phyloP scores from a whole-genome alignment of 2,329 filamentous ascomycete species.

The Trichophyton simii region DNA sequence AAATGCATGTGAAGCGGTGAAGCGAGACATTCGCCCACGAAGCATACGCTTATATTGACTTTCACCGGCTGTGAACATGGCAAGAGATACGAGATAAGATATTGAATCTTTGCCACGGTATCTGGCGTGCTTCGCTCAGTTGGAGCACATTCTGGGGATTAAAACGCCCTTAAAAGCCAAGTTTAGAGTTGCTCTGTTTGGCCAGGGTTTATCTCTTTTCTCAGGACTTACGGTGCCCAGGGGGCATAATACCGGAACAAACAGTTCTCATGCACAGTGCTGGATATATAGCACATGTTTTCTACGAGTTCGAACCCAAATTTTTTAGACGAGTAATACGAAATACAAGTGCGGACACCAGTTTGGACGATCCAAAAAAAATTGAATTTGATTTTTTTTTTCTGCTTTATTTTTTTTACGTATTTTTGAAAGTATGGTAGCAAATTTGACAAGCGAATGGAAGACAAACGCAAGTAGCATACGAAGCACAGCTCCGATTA shows the following conservation, averaged over 20 bases:
- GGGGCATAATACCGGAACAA: no score
- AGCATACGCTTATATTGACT: neutral
- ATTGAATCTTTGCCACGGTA: neutral
- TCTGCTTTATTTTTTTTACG: neutral
- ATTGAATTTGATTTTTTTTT: neutral
- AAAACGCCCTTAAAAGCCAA: no score
- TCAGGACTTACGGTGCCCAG: no score
- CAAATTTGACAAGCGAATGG: constrained; percentile 6
- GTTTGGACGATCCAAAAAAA: neutral
- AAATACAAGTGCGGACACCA: neutral
- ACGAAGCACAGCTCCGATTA: constrained; percentile 31
- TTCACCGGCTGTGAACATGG: neutral
- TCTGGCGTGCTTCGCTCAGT: neutral
- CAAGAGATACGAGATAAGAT: no score
- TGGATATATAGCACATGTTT: neutral
- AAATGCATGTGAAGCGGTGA: neutral
- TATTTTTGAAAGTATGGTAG: neutral
- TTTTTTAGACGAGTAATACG: neutral
- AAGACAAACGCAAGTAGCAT: constrained; percentile 1
- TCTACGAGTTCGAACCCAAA: neutral
- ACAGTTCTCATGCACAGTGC: no score
- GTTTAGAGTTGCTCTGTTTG: no score
- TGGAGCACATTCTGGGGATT: no score
- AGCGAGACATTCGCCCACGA: neutral
- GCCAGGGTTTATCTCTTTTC: no score